Evolutionary conservation across 2,329 filamentous ascomycete species (phyloP), one percentile per base, ranked within the genome.

Genomic region (Scleromitrula shiraiana): DNA sequence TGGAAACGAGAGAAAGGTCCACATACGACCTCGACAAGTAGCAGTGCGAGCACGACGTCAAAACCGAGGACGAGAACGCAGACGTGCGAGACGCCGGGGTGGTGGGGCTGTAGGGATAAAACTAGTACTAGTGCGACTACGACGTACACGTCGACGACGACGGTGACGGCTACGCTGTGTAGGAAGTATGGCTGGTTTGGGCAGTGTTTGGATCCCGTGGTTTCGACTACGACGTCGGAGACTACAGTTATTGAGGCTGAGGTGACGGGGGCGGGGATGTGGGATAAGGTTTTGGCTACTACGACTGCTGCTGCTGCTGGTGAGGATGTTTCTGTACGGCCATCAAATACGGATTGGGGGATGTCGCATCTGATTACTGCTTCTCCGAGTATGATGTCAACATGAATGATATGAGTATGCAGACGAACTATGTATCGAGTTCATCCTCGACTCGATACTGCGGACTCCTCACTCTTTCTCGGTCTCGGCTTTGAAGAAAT

Each of bases 1-100:
- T 96, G 91, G 90, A 93, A 95, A 61, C 95, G 89, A 73, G 94
- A 88, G 62, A 84, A 90, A 63, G 93, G 88, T 65, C 95, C 95
- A 63, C 85, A 85, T 26, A 33, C 40, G 37, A 90, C 87, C 1
- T 84, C 90, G 53, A 75, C 73, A 1, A 88, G 82, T 1, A 80
- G 79, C 0, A 73, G 69, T 2, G 72, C 74, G 0, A 76, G 73
- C 1, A 74, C 75, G 1, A 74, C 77, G 3, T 74, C 74, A 23
- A 49, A 44, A 15, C 83, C 78, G 3, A 67, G 74, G 40, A 88
- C 82, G 1, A 75, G 87, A 27, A 94, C 88, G 0, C 80, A 82
- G 47, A 94, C 87, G 0, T 95, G 89, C 67, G 77, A 90, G 65
- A 95, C 88, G 1, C 88, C 88, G 19, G 88, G 88, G 8, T 95